Base-by-base conservation (phyloP, 2,329 filamentous ascomycete species). In the Lasiodiplodia citricola region DNA sequence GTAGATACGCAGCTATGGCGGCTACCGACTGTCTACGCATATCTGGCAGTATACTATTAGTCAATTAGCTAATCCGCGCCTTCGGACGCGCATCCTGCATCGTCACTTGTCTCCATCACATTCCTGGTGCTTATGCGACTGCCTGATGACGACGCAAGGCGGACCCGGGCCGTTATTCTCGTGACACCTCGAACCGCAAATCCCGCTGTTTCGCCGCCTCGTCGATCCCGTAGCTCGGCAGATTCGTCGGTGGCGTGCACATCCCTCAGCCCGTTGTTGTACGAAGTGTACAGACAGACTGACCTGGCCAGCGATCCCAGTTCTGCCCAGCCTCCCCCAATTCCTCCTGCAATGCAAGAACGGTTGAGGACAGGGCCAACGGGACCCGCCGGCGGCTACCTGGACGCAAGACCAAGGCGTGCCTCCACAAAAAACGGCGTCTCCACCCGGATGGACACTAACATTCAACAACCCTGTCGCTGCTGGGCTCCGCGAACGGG, bases 61-160 rank as follows among this genome's bases (percentile, higher is more conserved):
- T 64, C 60, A 64, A 54, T 21, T 64, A 64, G 60, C 60, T 64
- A 64, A 64, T 64, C 47, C 37, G 60, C 60, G 60, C 47, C n/a
- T 25, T 31, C 16, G 25, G 13, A 47, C 60, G 44, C 44, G 14
- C 25, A 41, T 57, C 55, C 31, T 31, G 58, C 58, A n/a, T 51
- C 60, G 31, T 54, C 60, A 47, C 44, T 18, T 47, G n/a, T 18
- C 10, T n/a, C 44, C 44, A 11, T 47, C 44, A 64, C 60, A 64
- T 64, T 64, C 31, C 60, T 54, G 21, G 37, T 38, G 60, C 47
- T 52, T 52, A 64, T 50, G 60, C 44, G 44, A 21, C 60, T 64
- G 47, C 60, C 60, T 25, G 44, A 64, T 64, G 60, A 64, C 60
- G 60, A 64, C 47, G 47, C 47, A 64, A 64, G 44, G 44, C 47